Base-by-base conservation (phyloP, 192 early-diverging fungal genomes). In the Spinellus fusiger region DNA sequence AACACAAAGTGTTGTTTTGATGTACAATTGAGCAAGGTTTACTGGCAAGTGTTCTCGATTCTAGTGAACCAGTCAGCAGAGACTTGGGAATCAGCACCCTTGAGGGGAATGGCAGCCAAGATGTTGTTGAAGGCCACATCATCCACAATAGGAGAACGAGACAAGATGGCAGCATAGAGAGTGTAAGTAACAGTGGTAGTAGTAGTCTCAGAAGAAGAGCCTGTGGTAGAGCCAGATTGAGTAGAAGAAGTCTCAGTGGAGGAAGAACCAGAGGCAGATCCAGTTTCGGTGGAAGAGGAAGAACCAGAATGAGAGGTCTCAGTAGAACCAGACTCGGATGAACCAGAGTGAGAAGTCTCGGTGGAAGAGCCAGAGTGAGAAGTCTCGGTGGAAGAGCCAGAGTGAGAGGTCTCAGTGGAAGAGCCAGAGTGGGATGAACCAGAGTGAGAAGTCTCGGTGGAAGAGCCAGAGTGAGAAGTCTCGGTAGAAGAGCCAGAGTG, bases 101-200 rank as follows among this genome's bases (percentile, higher is more conserved):
- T 44, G 40, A 44, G 40, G 40, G 54, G 54, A n/a, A 56, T 4
- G 1, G 34, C 32, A 35, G 20, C 22, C 37, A 56, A 26, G 9
- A 35, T 56, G 12, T 40, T 56, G 54, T 56, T 56, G 25, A 56
- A 56, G 9, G 35, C 38, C 20, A 37, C 35, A 25, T 56, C 54
- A 37, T 56, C 54, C 1, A 56, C 33, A 25, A 25, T 25, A 26
- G 54, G 38, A 25, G 18, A 7, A 15, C 54, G 54, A 25, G 54
- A 35, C 23, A 56, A 34, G 20, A 56, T 23, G n/a, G 35, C 35
- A 15, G 54, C 54, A 37, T 56, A 56, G 9, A 56, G 1, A 5
- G 25, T 28, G 13, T 26, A 44, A 44, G 40, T n/a, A 18, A 44
- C 13, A 12, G 40, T 37, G 35, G 35, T 44, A 44, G 40, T 44